Percentiles rank a stretch among this genome's conserved stretches.
These are phyloP conservation scores for Moringa oleifera DNA, from an alignment of 345 rosid genomes.

Conservation along the genomic window DNA sequence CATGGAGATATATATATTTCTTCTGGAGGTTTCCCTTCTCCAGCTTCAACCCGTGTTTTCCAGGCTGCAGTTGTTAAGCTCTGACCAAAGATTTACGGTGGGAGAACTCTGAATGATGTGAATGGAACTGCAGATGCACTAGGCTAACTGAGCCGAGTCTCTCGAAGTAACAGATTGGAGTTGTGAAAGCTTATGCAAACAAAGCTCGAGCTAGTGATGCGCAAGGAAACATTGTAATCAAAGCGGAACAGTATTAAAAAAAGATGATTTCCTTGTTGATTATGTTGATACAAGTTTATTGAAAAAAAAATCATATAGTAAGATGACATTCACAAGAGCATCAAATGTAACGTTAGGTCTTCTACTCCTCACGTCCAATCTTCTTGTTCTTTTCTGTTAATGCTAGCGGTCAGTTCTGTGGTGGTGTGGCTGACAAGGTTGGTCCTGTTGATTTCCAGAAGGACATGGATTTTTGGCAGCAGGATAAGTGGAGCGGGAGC, in stretches of 20 bases:
- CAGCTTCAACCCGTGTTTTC: slow-evolving; percentile 30
- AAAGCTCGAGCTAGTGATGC: slow-evolving; percentile 53
- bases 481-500: slow-evolving; percentile 98
- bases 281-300: slow-evolving; percentile 64
- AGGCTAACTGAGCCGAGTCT: slow-evolving; percentile 60
- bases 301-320: slow-evolving; percentile 91
- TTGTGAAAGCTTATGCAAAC: slow-evolving; percentile 60
- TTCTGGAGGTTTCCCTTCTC: slow-evolving; percentile 27
- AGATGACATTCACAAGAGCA: slow-evolving; percentile 98
- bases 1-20: slow-evolving; percentile 37
- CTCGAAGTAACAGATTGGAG: slow-evolving; percentile 44
- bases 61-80: slow-evolving; percentile 41
- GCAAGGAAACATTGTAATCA: slow-evolving; percentile 54
- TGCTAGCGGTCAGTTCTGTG: slow-evolving; percentile 96
- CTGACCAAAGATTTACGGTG: slow-evolving; percentile 38
- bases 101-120: slow-evolving; percentile 29
- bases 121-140: slow-evolving; percentile 33
- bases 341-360: slow-evolving; percentile 91
- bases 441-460: slow-evolving; percentile 74
- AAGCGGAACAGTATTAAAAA: slow-evolving; percentile 67
- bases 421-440: slow-evolving; percentile 93
- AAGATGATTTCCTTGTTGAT: slow-evolving; percentile 56
- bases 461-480: slow-evolving; percentile 99
- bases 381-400: slow-evolving; percentile 92
- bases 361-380: slow-evolving; percentile 79